Base-by-base conservation (phyloP, 2,329 filamentous ascomycete genomes). In the Xylaria sp. region DNA sequence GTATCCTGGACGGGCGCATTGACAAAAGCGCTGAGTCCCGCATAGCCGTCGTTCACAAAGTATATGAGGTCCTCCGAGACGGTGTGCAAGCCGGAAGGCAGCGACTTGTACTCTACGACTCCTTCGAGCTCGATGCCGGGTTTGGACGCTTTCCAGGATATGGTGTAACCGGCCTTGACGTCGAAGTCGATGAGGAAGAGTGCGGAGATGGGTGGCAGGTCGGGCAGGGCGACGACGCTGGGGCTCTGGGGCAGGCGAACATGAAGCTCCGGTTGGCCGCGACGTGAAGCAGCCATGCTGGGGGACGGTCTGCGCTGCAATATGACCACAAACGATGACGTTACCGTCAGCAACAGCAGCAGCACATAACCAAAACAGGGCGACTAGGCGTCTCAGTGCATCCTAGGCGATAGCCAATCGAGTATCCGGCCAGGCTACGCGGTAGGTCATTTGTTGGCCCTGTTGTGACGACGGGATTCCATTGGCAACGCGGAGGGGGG, bases 101-200 rank as follows among this genome's bases (percentile, higher is more conserved):
- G 87, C 70, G 94, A 97, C 82, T 98, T 98, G 87, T 94, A 99
- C 82, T 99, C 96, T 76, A 98, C 94, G 28, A 92, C 90, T 65
- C 94, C 94, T 74, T 97, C 93, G 58, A 98, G 87, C 81, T 88
- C 86, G 82, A 95, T 86, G 58, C 89, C 90, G 15, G 89, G 85
- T 0, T 89, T 82, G 13, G 91, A 89, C 73, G 89, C 90, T 80
- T 97, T 94, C 96, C 96, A 98, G 44, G 90, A 89, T 78, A 98
- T 92, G 55, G 94, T 97, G 81, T 91, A 97, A 84, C 94, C 94
- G 76, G 94, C 91, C 81, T 94, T 96, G 82, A 95, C 92, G 81
- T 97, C 94, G 83, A 97, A 97, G 78, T 92, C 90, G 81, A 97
- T 95, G 71, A 97, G 86, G 81, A 97, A 97, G 44, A 97, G 86